A percentile compares a stretch with the other conserved stretches of the same genome.
Evolutionary conservation across 2,329 filamentous ascomycete genomes (phyloP).

Genomic region (Venturia oleaginea): DNA sequence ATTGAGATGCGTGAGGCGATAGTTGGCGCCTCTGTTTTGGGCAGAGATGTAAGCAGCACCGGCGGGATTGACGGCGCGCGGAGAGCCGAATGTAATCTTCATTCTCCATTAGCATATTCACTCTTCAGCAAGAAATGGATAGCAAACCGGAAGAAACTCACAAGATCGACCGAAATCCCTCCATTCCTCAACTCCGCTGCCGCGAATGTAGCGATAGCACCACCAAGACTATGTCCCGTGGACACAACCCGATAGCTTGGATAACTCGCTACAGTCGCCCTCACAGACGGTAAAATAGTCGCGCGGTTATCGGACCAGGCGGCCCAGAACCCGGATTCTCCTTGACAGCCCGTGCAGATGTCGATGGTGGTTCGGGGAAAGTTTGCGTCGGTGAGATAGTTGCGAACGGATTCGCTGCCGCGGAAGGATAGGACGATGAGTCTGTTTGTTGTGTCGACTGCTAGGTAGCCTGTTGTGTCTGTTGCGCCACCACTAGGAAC

Average conservation of each 20-base stretch:
- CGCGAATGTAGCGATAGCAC: conserved; percentile 52
- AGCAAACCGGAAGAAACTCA: conserved; percentile 10
- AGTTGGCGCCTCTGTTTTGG: conserved; percentile 44
- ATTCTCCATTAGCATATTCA: conserved; percentile 28
- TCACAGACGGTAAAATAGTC: conserved; percentile 36
- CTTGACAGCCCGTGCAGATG: conserved; percentile 38
- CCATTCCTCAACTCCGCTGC: conserved; percentile 45
- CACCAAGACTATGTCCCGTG: conserved; percentile 64
- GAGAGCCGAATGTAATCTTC: conserved; percentile 50
- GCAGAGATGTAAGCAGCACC: conserved; percentile 46
- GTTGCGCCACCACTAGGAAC: conserved; percentile 22
- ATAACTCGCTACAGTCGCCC: conserved; percentile 35
- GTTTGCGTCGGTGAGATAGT: conserved; percentile 50
- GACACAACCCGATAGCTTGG: conserved; percentile 47
- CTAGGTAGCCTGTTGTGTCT: conserved; percentile 40
- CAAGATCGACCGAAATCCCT: conserved; percentile 42
- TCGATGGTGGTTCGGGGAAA: conserved; percentile 34
- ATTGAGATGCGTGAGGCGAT: conserved; percentile 56
- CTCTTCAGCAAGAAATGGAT: not conserved
- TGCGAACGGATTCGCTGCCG: conserved; percentile 49
- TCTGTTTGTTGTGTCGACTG: conserved; percentile 36
- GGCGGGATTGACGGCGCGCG: conserved; percentile 52
- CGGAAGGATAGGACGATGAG: conserved; percentile 53
- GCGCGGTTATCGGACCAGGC: conserved; percentile 48
- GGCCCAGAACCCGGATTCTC: conserved; percentile 51